phyloP scores from a whole-genome alignment of 345 rosid species.

The Eucalyptus dawsonii region DNA sequence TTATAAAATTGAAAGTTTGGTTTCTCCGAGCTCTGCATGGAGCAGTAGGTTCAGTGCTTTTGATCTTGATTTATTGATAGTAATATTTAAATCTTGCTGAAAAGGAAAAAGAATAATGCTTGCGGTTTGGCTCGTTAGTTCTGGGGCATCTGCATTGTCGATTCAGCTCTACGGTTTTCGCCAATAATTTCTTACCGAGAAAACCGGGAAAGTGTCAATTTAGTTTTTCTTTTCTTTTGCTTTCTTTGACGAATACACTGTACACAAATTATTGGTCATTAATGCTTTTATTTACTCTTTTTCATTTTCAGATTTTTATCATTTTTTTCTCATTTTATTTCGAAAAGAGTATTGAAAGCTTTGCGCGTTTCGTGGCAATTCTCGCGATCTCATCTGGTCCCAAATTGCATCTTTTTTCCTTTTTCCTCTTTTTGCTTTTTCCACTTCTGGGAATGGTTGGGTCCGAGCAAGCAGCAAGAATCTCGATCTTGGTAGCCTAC shows the following conservation, averaged over 20 bases:
- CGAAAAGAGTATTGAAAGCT: not conserved
- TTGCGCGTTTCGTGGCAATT: not conserved
- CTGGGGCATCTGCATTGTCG: not conserved
- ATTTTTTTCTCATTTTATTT: not conserved
- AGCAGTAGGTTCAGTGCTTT: not conserved
- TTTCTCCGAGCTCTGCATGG: not conserved
- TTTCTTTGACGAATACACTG: not conserved
- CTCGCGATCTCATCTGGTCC: not conserved
- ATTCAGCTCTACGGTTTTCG: not conserved
- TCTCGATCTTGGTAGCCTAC: not conserved
- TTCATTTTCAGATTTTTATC: not conserved
- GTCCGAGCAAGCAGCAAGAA: not conserved
- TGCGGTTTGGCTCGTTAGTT: not conserved
- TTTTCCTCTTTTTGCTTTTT: not conserved
- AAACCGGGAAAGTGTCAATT: not conserved
- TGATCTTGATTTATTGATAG: not conserved
- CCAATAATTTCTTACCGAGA: not conserved
- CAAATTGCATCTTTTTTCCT: not conserved
- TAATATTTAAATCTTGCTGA: not conserved
- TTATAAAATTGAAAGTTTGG: not conserved
- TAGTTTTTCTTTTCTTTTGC: not conserved
- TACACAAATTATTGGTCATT: not conserved
- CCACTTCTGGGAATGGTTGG: not conserved
- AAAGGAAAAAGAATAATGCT: not conserved
- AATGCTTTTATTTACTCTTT: not conserved